Base-by-base conservation (phyloP, 805 yeast genomes). In the Wickerhamiella occidentalis region DNA sequence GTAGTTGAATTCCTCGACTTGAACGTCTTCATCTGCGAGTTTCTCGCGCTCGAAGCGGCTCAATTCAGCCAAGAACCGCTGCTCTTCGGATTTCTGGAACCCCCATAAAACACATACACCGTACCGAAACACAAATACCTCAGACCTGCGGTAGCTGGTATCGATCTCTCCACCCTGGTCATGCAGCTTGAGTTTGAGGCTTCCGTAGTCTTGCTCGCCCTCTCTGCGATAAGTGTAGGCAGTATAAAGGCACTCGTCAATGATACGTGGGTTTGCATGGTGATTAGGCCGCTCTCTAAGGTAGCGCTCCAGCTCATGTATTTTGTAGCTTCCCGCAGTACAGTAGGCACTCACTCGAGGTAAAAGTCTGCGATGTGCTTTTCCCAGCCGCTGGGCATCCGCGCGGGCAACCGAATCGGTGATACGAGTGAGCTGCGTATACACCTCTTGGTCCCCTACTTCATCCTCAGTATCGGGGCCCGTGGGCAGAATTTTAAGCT, bases 61-160 rank as follows among this genome's bases (percentile, higher is more conserved):
- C 56, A 92, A 68, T 60, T 90, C 96, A 46, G 74, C 75, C 49
- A 92, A 67, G 57, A 92, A 85, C 46, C 86, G 79, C 48, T 72
- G 70, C 62, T 92, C 98, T 64, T 92, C 97, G 48, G 78, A 74
- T 48, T 78, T 74, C 1, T 86, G 77, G 60, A 85, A 92, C 0
- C 98, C 98, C 98, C 98, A 92, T 70, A 92, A 68, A 1, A 92
- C 95, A 28, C 86, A 79, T n/a, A 92, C 98, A 18, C 98, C 98
- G 64, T 92, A 92, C 59, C 88, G 96, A 68, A 92, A 92, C 6
- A 92, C 70, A 61, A 88, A 92, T 7, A 87, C 71, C 61, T 88
- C 97, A 58, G 80, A 82, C 47, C 88, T 86, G 44, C 90, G 80
- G 62, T 88, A 96, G 50, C 87, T 87, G 47, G 88, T 79, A 58